Conservation (phyloP, 352 stramenopile genomes). For the Phytophthora pini region DNA sequence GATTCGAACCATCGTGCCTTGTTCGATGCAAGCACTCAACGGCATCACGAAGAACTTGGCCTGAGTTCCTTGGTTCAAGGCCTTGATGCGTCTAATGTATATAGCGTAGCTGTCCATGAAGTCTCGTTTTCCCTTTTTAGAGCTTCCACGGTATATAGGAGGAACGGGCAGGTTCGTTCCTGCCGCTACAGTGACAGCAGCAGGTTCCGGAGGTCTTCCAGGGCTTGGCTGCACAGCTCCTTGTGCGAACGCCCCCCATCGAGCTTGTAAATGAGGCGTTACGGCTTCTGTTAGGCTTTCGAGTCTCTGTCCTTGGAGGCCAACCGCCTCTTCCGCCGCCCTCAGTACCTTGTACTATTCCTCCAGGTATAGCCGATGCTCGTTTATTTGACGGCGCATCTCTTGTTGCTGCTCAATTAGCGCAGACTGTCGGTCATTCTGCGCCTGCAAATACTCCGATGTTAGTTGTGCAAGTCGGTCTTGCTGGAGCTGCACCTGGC, state of each 20-base stretch:
- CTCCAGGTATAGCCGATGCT: neutral
- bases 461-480: neutral
- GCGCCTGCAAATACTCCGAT: no score
- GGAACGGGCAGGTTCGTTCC: neutral
- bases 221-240: no score
- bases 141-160: neutral
- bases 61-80: neutral
- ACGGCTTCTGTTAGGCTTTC: no score
- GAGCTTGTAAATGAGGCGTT: no score
- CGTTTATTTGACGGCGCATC: neutral
- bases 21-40: neutral
- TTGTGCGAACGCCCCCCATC: no score
- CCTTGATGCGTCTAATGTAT: neutral
- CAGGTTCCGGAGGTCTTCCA: no score
- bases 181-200: neutral
- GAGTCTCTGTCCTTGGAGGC: neutral
- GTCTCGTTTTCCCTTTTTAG: neutral
- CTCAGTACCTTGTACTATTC: neutral
- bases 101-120: slow-evolving; percentile 4
- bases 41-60: neutral
- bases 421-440: no score
- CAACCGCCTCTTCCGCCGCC: neutral
- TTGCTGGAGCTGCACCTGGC: neutral
- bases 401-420: neutral
- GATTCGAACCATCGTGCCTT: neutral